Conservation (phyloP, 2,329 filamentous ascomycete genomes). For the Whalleya microplaca region DNA sequence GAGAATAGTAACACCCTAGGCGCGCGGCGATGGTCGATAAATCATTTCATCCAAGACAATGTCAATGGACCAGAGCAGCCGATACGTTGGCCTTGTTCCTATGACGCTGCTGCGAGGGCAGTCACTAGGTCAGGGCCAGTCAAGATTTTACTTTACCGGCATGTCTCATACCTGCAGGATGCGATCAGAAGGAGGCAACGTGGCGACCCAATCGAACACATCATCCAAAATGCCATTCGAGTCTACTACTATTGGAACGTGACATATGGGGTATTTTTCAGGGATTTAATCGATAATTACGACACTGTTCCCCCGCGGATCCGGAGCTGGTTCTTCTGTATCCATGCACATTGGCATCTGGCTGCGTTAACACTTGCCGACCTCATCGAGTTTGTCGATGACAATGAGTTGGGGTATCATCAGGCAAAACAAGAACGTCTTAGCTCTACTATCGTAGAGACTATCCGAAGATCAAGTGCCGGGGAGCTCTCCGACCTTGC, state of each 20-base stretch:
- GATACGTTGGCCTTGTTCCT: slow-evolving; percentile 57
- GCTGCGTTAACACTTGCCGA: slow-evolving; percentile 59
- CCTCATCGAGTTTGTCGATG: slow-evolving; percentile 39
- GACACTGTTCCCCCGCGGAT: slow-evolving; percentile 54
- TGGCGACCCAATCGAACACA: slow-evolving; percentile 48
- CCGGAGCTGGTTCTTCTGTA: slow-evolving; percentile 63
- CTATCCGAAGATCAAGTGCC: slow-evolving; percentile 49
- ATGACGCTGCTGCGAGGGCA: slow-evolving; percentile 52
- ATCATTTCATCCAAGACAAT: slow-evolving; percentile 42
- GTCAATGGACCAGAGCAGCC: slow-evolving; percentile 27
- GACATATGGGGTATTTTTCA: slow-evolving; percentile 55
- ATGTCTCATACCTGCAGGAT: slow-evolving; percentile 59
- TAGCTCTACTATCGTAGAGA: slow-evolving; percentile 40
- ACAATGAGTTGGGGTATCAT: not conserved
- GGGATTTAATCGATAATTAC: slow-evolving; percentile 54
- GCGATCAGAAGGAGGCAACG: slow-evolving; percentile 46
- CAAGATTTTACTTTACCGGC: slow-evolving; percentile 62
- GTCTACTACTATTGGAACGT: slow-evolving; percentile 60
- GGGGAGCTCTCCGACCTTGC: slow-evolving; percentile 53
- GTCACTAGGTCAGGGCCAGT: slow-evolving; percentile 59
- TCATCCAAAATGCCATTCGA: slow-evolving; percentile 50
- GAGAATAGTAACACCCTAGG: slow-evolving; percentile 1
- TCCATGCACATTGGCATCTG: slow-evolving; percentile 62
- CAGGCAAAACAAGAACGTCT: slow-evolving; percentile 33
- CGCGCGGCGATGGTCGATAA: slow-evolving; percentile 35